Evolutionary conservation across 2,329 filamentous ascomycete species (phyloP).

Genomic region (Anisogramma anomala): DNA sequence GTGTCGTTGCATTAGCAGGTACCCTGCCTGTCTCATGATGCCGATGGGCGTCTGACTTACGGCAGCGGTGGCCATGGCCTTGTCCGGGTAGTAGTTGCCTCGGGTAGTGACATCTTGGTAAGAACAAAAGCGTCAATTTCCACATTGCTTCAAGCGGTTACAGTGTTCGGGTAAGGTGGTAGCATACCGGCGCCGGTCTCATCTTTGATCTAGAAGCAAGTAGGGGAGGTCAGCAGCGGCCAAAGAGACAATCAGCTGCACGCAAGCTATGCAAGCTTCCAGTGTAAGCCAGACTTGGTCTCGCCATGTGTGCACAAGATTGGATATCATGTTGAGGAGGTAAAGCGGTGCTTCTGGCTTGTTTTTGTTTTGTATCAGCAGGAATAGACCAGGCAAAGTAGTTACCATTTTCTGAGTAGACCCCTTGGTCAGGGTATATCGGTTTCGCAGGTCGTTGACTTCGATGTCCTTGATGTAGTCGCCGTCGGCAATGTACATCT

Average conservation of each 20-base stretch:
- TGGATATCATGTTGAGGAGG: constrained; percentile 18
- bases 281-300: constrained; percentile 56
- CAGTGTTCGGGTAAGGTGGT: constrained; percentile 35
- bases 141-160: constrained; percentile 27
- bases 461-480: constrained; percentile 99
- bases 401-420: constrained; percentile 99
- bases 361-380: constrained; percentile 48
- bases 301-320: constrained; percentile 31
- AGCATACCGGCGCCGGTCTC: constrained; percentile 99
- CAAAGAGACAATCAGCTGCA: constrained; percentile 53
- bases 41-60: constrained; percentile 43
- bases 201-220: constrained; percentile 96
- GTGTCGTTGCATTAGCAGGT: constrained; percentile 10
- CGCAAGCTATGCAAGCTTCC: constrained; percentile 51
- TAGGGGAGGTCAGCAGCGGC: constrained; percentile 86
- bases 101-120: constrained; percentile 94
- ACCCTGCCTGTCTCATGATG: background rate
- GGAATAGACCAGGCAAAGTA: constrained; percentile 52
- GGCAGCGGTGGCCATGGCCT: constrained; percentile 87
- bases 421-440: constrained; percentile 93
- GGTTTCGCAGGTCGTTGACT: constrained; percentile 94
- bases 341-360: constrained; percentile 16
- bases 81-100: constrained; percentile 93
- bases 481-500: constrained; percentile 90
- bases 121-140: constrained; percentile 48